Evolutionary conservation across 352 stramenopile species (phyloP), one percentile per base, ranked within the genome.

Genomic region (Phytophthora constricta): DNA sequence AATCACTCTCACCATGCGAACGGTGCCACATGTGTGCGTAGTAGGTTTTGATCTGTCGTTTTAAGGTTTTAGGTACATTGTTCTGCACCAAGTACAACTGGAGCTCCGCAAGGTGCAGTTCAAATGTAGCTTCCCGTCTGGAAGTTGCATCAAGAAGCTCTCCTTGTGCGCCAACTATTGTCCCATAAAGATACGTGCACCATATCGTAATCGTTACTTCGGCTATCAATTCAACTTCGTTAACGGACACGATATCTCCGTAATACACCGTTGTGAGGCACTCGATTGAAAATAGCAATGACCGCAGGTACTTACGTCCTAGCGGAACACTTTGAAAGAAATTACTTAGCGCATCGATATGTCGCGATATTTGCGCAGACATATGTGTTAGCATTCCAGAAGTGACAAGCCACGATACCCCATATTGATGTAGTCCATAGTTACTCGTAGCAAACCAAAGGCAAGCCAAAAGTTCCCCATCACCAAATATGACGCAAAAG

Each of bases 391-490:
- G 74, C 81, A 88, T 85, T 7, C 79, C 81, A 0, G 69, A 54
- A 14, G 69, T 76, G 20, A 77, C 79, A 13, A 87, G 58, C 81
- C 81, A 88, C 50, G 81, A 90, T 16, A 65, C 55, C 2, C 48
- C 17, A 49, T 79, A 86, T 13, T 51, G 34, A 5, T 79, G 28
- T 7, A 68, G 70, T 16, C 63, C 61, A 22, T 71, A 64, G 52
- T 85, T 67, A 37, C 76, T 79, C 10, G 70, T 59, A 2, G 65
- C 67, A 53, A 75, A 88, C 79, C 79, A 90, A 43, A 77, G 27
- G 37, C 76, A 86, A 2, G 76, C 79, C 47, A 90, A 81, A 76
- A 84, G 48, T 88, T 79, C 10, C 68, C 79, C 65, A 83, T 82
- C 19, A 71, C 53, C 11, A 88, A 19, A 53, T 85, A 90, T 34